Base-by-base conservation (phyloP, 441 rosid species). In the Isatis lusitanica region DNA sequence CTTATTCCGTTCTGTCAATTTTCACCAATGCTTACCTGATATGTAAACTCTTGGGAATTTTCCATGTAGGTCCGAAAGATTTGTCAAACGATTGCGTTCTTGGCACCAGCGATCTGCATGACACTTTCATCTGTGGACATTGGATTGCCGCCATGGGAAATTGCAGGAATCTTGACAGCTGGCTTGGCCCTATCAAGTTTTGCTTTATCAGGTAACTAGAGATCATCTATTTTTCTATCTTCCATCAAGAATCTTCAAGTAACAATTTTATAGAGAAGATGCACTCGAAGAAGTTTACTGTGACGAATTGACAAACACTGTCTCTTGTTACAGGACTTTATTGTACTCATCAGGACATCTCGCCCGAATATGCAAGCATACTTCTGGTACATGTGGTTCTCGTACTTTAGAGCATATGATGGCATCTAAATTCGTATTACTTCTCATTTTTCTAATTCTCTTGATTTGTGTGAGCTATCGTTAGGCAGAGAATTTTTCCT, bases 341-440 rank as follows among this genome's bases (percentile, higher is more conserved):
- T 68, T 94, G 98, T 80, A 90, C 94, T 13, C 99, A 94, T 89
- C 99, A 94, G 80, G 99, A 94, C 85, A 92, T 94, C 30, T 94
- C 97, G 11, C 94, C 94, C 16, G 92, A 92, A 81, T 92, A 92
- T 74, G 99, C 99, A 61, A 94, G 97, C 79, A 89, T 92, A 71
- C 89, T 94, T 39, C 75, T 94, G 97, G 97, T 91, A 83, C 17
- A 83, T 73, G 70, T 69, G 36, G 47, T 65, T 70, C 11, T 60
- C 28, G 7, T 40, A 36, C 36, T 18, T 4, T 39, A 38, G 24
- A 24, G 12, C 21, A 26, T 36, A 50, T 47, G 10, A 17, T 56
- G 61, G 11, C n/a, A 50, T 40, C 15, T 55, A 55, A 40, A 3
- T 33, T 7, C 17, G 26, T 53, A 15, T 24, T 53, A 57, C 50